Base-by-base conservation (phyloP, 805 yeast genomes). In the Ascoidea tarda region DNA sequence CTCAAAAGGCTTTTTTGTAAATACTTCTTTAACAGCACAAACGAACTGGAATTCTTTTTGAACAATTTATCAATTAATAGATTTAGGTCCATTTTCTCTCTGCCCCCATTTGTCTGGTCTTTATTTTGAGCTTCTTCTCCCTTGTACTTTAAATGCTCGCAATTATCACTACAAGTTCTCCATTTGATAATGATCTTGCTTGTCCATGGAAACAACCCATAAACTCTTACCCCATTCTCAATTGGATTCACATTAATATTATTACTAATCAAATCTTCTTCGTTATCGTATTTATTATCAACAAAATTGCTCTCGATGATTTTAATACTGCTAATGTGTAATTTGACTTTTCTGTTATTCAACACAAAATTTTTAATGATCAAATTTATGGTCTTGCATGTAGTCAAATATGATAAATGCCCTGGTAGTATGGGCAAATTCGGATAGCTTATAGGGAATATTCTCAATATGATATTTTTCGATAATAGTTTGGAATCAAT, bases 351-450 rank as follows among this genome's bases (percentile, higher is more conserved):
- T 6, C n/a, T 49, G 8, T 69, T 66, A 52, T 75, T 73, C 32
- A 82, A 61, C n/a, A 81, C 71, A 49, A 83, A 69, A 38, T 78
- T 78, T 2, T 79, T 76, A 44, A 81, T 55, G 3, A 79, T 61
- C 44, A 81, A 56, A 59, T 79, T 81, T 2, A 82, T 60, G 1
- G 86, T 73, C 58, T 79, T 81, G 54, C 77, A 62, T 0, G 84
- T 72, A 2, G 84, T 73, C 50, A 73, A 70, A 62, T 82, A 83
- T 12, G 81, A 70, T 16, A 72, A 68, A 16, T 67, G 71, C 1
- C 89, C 87, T 50, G 73, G 72, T 32, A 84, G 64, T 10, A 67
- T 65, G 2, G 89, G 89, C 12, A 81, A 58, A 54, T 73, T 74
- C 0, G 79, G 73, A 49, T 72, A 73, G 48, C 76, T 74, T 0